Base-by-base conservation (phyloP, 2,329 filamentous ascomycete species). In the Venturia nashicola region DNA sequence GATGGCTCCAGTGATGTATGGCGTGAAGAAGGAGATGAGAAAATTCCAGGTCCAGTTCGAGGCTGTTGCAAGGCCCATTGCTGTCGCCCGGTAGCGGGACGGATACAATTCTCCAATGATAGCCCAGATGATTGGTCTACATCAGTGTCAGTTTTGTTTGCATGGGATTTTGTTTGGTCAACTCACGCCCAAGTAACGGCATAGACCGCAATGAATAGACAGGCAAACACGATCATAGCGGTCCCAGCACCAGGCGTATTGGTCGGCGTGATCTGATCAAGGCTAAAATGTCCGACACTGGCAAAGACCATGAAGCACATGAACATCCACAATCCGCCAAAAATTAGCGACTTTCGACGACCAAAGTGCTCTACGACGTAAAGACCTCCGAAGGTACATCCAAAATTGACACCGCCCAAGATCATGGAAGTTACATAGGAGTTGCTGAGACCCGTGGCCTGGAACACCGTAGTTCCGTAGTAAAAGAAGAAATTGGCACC, bases 101-200 rank as follows among this genome's bases (percentile, higher is more conserved):
- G 82, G 85, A 72, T 86, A 89, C 61, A 89, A 80, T 70, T 87
- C 84, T 5, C 83, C 82, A 59, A 85, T 82, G 32, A 87, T 79
- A 63, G 88, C 84, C 88, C 88, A 91, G 62, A 88, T 83, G 61
- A 85, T 82, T 0, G 86, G 86, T 27, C 86, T 57, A 36, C 3
- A 36, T 32, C 18, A 9, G n/a, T 18, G 91, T 90, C 90, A 95
- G 68, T 90, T 96, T 65, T 66, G 90, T 91, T 75, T 95, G 95
- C 82, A 88, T 93, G 83, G 90, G 91, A 81, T 96, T 92, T 82
- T 91, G 93, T 79, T 96, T 86, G 78, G 5, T 23, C 44, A 57
- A 57, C 51, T 36, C n/a, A 57, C 51, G 51, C 86, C 86, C 86
- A 89, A 1, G 86, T 88, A 1, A 83, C 86, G 4, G 86, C 86